A percentile compares a stretch with the other conserved stretches of the same genome.
Evolutionary conservation across 768 basidiomycete species (phyloP).

Genomic region (Porphyrellus cyaneotinctus): DNA sequence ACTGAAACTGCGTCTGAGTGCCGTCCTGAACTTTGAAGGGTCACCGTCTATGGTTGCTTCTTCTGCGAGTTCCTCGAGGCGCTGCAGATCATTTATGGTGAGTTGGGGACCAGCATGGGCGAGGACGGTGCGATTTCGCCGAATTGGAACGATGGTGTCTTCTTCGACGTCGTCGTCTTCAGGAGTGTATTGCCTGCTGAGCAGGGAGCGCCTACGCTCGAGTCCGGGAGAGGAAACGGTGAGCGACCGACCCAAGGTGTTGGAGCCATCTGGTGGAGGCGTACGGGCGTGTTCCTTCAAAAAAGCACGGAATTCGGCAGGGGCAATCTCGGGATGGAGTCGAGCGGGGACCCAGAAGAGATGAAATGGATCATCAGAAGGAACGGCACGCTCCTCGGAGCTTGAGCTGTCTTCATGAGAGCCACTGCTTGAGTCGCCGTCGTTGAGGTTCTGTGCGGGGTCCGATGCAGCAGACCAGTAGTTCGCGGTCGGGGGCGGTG

Average conservation of each 20-base stretch:
- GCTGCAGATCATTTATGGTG: conserved; percentile 91
- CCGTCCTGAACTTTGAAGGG: conserved; percentile 71
- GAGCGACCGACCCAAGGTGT: conserved; percentile 38
- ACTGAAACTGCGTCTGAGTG: conserved; percentile 82
- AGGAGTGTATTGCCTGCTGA: conserved; percentile 86
- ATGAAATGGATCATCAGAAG: conserved; percentile 74
- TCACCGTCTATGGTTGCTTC: conserved; percentile 83
- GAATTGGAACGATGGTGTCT: conserved; percentile 65
- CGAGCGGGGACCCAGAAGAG: conserved; percentile 99
- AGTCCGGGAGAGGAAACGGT: conserved; percentile 47
- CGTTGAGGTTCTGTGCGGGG: conserved; percentile 35
- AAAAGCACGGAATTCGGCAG: conserved; percentile 92
- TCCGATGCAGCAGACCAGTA: conserved; percentile 44
- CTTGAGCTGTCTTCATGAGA: conserved; percentile 39
- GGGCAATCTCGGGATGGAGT: conserved; percentile 96
- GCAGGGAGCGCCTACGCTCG: conserved; percentile 88
- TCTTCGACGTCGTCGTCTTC: conserved; percentile 74
- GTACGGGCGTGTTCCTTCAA: conserved; percentile 86
- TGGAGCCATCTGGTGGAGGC: conserved; percentile 48
- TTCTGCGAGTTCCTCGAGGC: conserved; percentile 88
- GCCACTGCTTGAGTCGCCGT: conserved; percentile 43
- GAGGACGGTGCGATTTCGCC: conserved; percentile 63
- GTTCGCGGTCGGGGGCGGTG: conserved; percentile 51
- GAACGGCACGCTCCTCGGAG: conserved; percentile 30
- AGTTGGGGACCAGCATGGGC: conserved; percentile 74